Evolutionary conservation across 495 filamentous ascomycete species (phyloP), one percentile per base, ranked within the genome.

Genomic region (Saxophila tyrrhenica): DNA sequence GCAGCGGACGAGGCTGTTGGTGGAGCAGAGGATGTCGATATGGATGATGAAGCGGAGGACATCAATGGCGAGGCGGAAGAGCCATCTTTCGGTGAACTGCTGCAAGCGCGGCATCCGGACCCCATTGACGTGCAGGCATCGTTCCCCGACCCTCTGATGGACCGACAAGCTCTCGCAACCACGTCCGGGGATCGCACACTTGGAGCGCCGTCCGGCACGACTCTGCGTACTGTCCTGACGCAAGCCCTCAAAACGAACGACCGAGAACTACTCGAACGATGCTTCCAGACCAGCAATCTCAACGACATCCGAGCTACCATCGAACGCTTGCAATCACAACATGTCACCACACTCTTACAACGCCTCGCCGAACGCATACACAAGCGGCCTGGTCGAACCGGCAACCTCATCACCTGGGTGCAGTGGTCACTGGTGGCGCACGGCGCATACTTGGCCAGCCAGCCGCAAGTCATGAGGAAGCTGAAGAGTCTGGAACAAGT

Each of bases 351-450:
- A 13, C 76, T 98, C 23, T 78, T 97, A 46, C 80, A 85, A 64
- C 86, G 84, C 62, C 78, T 98, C 29, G 87, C 92, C 13, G 85
- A 94, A 63, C 81, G 89, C 58, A 79, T 98, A 66, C 84, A 94
- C 62, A 79, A 85, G 56, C 78, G 87, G 20, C 92, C 92, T 3
- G 92, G 90, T 22, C 80, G 92, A 50, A 89, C 92, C 16, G 87
- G 88, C 25, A 85, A 80, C 58, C 79, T 98, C n/a, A 90, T 95
- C 74, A 78, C 85, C 16, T 98, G 92, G 92, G 84, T 96, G 43
- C 88, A 96, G 69, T 94, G 89, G 87, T 91, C 87, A 0, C 75
- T 95, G n/a, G 80, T 96, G 19, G 84, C 89, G 8, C 92, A 98
- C 67, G 92, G 92, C 58, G 92, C 92, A 56, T 89, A 89, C 50